Evolutionary conservation across 2,329 filamentous ascomycete species (phyloP).

Genomic region (Colletotrichum limetticola): DNA sequence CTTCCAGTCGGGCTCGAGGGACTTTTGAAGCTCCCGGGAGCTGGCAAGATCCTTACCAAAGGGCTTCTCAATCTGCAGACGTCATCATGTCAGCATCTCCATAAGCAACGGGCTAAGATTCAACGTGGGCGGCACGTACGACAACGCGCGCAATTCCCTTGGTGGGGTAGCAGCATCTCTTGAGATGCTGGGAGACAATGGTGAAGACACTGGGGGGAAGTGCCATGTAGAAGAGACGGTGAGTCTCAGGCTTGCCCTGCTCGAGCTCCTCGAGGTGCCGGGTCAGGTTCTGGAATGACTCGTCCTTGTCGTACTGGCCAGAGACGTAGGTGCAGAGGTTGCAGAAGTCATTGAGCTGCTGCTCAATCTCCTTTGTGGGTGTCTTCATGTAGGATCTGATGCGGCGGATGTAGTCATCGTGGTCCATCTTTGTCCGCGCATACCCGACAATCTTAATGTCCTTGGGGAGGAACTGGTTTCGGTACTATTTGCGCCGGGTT

Average conservation of each 20-base stretch:
- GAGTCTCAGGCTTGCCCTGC: slow-evolving; percentile 81
- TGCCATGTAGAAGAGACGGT: slow-evolving; percentile 99
- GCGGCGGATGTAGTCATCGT: slow-evolving; percentile 91
- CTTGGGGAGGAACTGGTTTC: slow-evolving; percentile 98
- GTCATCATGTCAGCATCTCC: slow-evolving; percentile 6
- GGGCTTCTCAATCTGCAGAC: slow-evolving; percentile 90
- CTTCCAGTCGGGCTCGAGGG: slow-evolving; percentile 96
- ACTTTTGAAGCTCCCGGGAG: slow-evolving; percentile 93
- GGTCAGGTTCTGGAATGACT: slow-evolving; percentile 88
- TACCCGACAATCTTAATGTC: slow-evolving; percentile 98
- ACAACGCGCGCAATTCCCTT: slow-evolving; percentile 94
- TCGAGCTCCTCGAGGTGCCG: slow-evolving; percentile 89
- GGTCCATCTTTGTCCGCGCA: slow-evolving; percentile 99
- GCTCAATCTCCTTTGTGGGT: slow-evolving; percentile 95
- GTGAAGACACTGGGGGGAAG: slow-evolving; percentile 98
- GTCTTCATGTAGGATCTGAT: slow-evolving; percentile 99
- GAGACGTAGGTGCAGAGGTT: slow-evolving; percentile 90
- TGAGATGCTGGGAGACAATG: slow-evolving; percentile 95
- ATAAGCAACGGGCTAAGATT: not conserved
- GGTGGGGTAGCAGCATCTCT: slow-evolving; percentile 95
- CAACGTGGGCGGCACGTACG: slow-evolving; percentile 62
- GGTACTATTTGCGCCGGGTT: slow-evolving; percentile 70
- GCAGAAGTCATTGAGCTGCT: slow-evolving; percentile 92
- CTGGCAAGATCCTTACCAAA: slow-evolving; percentile 97
- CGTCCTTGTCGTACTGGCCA: slow-evolving; percentile 98